Evolutionary conservation across 108 stramenopile species (phyloP).

Genomic region (Pseudonitzschia multiseries): DNA sequence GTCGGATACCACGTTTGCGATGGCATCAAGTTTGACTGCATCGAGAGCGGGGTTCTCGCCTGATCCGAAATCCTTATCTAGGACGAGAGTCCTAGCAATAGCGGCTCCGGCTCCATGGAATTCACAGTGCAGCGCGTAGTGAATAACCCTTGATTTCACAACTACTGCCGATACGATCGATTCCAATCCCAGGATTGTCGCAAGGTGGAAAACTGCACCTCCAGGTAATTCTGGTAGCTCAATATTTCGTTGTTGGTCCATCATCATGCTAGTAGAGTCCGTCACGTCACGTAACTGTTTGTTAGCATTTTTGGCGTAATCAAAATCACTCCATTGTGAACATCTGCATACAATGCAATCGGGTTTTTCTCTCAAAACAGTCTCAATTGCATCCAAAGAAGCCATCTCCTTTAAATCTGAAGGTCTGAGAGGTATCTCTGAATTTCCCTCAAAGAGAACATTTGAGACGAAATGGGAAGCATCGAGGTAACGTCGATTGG

Average conservation of each 20-base stretch:
- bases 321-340: conserved; percentile 54
- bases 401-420: conserved; percentile 33
- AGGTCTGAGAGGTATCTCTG: conserved; percentile 21
- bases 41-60: conserved; percentile 13
- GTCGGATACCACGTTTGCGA: conserved; percentile 27
- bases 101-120: conserved; percentile 58
- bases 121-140: conserved; percentile 42
- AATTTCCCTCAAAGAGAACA: conserved; percentile 32
- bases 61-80: conserved; percentile 36
- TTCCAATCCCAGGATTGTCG: conserved; percentile 54
- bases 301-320: conserved; percentile 36
- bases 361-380: conserved; percentile 45
- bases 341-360: conserved; percentile 49
- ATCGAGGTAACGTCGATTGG: conserved; percentile 44
- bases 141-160: conserved; percentile 51
- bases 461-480: conserved; percentile 54
- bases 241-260: conserved; percentile 14
- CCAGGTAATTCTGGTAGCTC: conserved; percentile 60
- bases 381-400: conserved; percentile 42
- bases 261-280: not conserved
- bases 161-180: conserved; percentile 32
- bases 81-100: conserved; percentile 58
- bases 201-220: conserved; percentile 57
- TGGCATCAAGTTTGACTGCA: conserved; percentile 7
- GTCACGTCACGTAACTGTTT: conserved; percentile 15